These are phyloP conservation scores for Oldenlandia corymbosa DNA, from an alignment of 257 asterid species.

Conservation along the genomic window DNA sequence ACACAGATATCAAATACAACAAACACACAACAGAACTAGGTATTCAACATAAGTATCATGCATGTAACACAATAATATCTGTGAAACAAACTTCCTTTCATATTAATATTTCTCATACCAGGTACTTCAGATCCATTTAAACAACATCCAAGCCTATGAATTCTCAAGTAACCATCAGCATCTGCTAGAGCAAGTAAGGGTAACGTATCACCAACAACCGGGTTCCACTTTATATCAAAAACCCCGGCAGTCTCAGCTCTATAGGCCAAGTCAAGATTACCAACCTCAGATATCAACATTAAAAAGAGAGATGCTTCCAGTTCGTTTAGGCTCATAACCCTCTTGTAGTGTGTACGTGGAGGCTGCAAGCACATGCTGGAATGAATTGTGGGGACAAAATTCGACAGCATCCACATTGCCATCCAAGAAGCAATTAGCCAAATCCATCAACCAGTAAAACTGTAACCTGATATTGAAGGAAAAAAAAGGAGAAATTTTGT, in stretches of 20 bases:
- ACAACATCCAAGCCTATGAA: constrained; percentile 43
- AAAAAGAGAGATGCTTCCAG: constrained; percentile 70
- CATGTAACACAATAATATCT: too few relatives aligned
- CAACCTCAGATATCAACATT: constrained; percentile 43
- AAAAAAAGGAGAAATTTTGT: too few relatives aligned
- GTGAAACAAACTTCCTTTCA: too few relatives aligned
- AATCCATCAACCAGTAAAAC: constrained; percentile 71
- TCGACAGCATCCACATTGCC: constrained; percentile 96
- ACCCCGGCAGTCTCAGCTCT: constrained; percentile 64
- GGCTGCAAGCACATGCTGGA: constrained; percentile 67
- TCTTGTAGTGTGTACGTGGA: constrained; percentile 91
- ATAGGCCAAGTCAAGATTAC: constrained; percentile 45
- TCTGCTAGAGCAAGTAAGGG: constrained; percentile 96
- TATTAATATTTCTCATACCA: constrained; percentile 41
- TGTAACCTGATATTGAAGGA: too few relatives aligned
- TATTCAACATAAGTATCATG: too few relatives aligned
- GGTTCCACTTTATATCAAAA: constrained; percentile 89
- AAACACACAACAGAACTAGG: not conserved
- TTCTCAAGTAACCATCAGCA: constrained; percentile 74
- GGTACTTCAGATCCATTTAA: constrained; percentile 23
- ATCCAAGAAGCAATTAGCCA: constrained; percentile 53
- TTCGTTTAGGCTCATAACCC: constrained; percentile 63
- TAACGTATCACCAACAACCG: constrained; percentile 20
- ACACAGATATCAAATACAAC: not conserved
- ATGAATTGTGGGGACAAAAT: constrained; percentile 70